phyloP scores from a whole-genome alignment of 2,329 filamentous ascomycete genomes.

The Fusarium sp. region DNA sequence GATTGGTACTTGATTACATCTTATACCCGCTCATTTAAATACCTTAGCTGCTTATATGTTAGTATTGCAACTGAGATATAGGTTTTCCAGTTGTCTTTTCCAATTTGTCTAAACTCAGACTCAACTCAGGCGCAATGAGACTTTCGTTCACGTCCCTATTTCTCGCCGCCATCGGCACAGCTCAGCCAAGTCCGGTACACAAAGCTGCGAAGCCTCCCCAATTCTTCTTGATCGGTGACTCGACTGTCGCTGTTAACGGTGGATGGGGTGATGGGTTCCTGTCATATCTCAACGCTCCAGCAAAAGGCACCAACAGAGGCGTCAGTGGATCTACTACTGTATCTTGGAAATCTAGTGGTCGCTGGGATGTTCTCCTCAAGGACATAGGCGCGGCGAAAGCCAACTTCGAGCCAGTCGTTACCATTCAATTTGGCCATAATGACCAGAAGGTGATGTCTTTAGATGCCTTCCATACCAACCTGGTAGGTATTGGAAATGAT shows the following conservation, averaged over 20 bases:
- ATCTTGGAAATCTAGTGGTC: conserved; percentile 13
- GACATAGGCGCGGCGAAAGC: background rate
- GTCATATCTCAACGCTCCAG: background rate
- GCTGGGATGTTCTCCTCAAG: conserved; percentile 6
- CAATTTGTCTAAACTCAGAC: background rate
- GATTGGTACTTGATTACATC: background rate
- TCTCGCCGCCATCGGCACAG: background rate
- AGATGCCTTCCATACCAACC: background rate
- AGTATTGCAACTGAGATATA: no score
- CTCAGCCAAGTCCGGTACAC: background rate
- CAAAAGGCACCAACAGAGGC: background rate
- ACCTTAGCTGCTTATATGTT: no score
- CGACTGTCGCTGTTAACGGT: background rate
- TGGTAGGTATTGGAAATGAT: conserved; percentile 2
- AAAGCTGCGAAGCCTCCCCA: background rate
- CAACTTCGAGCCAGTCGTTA: conserved; percentile 5
- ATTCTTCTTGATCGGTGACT: conserved; percentile 21
- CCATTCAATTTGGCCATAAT: conserved; percentile 18
- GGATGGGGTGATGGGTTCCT: conserved; percentile 10
- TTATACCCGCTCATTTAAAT: no score
- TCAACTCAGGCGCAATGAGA: background rate
- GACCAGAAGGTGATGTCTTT: conserved; percentile 14
- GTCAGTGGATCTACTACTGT: conserved; percentile 16
- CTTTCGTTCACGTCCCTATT: background rate
- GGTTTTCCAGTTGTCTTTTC: background rate